Evolutionary conservation across 208 protist genomes (phyloP).

Genomic region (Wallacemonas sp.): DNA sequence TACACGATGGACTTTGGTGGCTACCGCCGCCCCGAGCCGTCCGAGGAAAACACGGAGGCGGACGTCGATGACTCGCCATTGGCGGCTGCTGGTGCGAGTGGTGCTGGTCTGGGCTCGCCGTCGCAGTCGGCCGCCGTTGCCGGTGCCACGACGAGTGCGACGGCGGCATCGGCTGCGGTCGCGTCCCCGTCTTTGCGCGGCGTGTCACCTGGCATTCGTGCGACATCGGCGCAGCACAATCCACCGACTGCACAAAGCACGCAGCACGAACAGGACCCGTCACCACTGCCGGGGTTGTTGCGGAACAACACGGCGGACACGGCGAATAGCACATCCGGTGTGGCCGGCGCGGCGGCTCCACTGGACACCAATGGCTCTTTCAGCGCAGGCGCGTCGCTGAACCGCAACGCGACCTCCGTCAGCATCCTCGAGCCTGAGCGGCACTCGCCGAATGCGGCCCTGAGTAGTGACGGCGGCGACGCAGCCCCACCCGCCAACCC

Average conservation of each 20-base stretch:
- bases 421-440: constrained; percentile 8
- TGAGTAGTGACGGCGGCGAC: constrained; percentile 2
- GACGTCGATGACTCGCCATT: background rate
- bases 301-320: constrained; percentile 11
- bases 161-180: background rate
- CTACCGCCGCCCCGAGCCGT: constrained; percentile 36
- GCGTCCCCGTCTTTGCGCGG: background rate
- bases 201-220: background rate
- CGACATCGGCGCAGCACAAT: background rate
- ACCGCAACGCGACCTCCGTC: constrained; percentile 11
- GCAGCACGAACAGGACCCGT: background rate
- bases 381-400: background rate
- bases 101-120: background rate
- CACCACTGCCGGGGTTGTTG: constrained; percentile 5
- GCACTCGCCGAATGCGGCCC: background rate
- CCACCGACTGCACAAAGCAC: background rate
- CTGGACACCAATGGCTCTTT: background rate
- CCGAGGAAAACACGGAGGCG: constrained; percentile 4
- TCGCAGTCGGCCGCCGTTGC: too few species aligned
- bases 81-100: background rate
- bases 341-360: background rate
- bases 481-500: background rate
- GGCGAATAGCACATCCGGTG: background rate
- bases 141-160: too few species aligned
- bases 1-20: constrained; percentile 87